Evolutionary conservation across 2,329 filamentous ascomycete species (phyloP), one percentile per base, ranked within the genome.

Genomic region (Cladorrhinum sp.): DNA sequence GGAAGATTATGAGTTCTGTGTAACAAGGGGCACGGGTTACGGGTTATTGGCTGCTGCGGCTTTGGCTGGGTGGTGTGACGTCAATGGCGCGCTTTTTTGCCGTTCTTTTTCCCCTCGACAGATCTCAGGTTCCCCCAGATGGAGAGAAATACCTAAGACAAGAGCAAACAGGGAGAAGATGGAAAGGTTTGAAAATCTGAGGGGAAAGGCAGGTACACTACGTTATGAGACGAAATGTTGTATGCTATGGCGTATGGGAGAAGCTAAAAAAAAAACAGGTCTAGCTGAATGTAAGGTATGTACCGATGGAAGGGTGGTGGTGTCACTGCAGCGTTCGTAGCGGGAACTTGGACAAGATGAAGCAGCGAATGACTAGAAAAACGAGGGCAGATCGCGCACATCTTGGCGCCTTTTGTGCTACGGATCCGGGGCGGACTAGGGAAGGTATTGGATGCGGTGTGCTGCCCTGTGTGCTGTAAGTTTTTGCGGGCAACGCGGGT

Each of bases 11-110:
- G 32, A 22, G 41, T 22, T 27, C 18, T 6, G 49, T 50, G 49
- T 50, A 25, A 50, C 49, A 3, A 24, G 22, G 22, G 24, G n/a
- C n/a, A n/a, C n/a, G n/a, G n/a, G 49, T 6, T 10, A 50, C 25
- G 49, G 49, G 25, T 45, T 20, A 45, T 45, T 50, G 49, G 24
- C 36, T 23, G 51, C 27, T 36, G 27, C 24, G 41, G 24, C 27
- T 32, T 8, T 18, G 24, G 22, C 16, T 25, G 18, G 18, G 52
- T 18, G 23, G 13, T n/a, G 63, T 64, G 60, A 64, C 63, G 63
- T 64, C 62, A 64, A 61, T 49, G 60, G 62, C 60, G 60, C 57
- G 56, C 25, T 12, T 48, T 41, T 18, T 53, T 55, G 38, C 52
- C 36, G 36, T 32, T 32, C 13, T 7, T 13, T 13, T 32, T 7